Percentiles rank a stretch among this genome's conserved stretches.
Conservation (phyloP, 2,329 filamentous ascomycete genomes). For the Ascochyta pisi region DNA sequence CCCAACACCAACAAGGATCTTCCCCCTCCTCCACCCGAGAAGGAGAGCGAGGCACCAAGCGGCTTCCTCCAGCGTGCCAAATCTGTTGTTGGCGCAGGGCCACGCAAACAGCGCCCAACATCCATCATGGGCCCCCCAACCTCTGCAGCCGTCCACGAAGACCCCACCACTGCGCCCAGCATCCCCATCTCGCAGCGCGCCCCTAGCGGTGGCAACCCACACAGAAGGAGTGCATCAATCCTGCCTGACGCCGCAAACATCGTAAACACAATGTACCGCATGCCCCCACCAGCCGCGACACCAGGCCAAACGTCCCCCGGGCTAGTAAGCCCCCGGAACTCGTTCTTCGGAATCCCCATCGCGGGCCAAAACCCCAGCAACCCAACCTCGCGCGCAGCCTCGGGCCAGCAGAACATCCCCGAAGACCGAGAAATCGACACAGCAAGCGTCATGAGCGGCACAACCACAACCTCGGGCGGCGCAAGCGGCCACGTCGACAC, state of each 20-base stretch:
- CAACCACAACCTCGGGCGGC: slow-evolving; percentile 25
- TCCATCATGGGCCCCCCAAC: slow-evolving; percentile 41
- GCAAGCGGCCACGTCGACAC: slow-evolving; percentile 45
- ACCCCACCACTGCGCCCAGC: slow-evolving; percentile 77
- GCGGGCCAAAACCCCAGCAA: slow-evolving; percentile 52
- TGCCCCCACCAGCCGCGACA: slow-evolving; percentile 54
- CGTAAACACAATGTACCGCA: slow-evolving; percentile 89
- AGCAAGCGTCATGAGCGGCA: slow-evolving; percentile 22
- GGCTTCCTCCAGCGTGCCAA: slow-evolving; percentile 65
- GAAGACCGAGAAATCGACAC: slow-evolving; percentile 44
- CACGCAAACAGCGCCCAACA: slow-evolving; percentile 54
- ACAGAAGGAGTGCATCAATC: slow-evolving; percentile 55
- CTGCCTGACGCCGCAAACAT: slow-evolving; percentile 68
- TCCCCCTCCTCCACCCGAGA: slow-evolving; percentile 63
- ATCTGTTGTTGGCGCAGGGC: slow-evolving; percentile 60
- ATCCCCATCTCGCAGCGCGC: slow-evolving; percentile 70
- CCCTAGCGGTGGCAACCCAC: slow-evolving; percentile 44
- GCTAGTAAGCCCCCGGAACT: slow-evolving; percentile 46
- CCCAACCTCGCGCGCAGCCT: slow-evolving; percentile 51
- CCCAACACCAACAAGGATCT: slow-evolving; percentile 81
- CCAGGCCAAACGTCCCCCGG: slow-evolving; percentile 58
- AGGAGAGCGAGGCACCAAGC: slow-evolving; percentile 55
- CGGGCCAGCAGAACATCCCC: slow-evolving; percentile 35
- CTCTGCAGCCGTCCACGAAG: slow-evolving; percentile 52
- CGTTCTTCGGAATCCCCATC: slow-evolving; percentile 51